These are phyloP conservation scores for Pelomyxa schiedti DNA, from an alignment of 78 protist species.

Conservation along the genomic window DNA sequence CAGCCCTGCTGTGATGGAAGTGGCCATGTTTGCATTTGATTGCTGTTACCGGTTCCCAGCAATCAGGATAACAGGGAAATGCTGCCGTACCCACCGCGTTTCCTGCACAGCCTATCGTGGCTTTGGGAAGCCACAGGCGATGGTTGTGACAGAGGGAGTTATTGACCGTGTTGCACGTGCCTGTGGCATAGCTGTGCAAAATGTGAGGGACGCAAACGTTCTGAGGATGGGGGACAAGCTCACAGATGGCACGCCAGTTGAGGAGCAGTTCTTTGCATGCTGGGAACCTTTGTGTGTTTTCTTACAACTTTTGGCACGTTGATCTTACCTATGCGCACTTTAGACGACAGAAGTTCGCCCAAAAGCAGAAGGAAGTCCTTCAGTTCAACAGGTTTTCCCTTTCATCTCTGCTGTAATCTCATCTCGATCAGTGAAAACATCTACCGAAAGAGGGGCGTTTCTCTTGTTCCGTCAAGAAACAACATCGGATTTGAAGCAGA, in stretches of 20 bases:
- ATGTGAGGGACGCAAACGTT: background rate
- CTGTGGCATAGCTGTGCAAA: background rate
- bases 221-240: background rate
- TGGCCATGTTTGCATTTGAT: slow-evolving; percentile 70
- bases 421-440: slow-evolving; percentile 46
- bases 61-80: slow-evolving; percentile 39
- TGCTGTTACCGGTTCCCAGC: slow-evolving; percentile 71
- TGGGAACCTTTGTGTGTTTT: background rate
- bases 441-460: slow-evolving; percentile 82
- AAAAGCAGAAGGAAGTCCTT: slow-evolving; percentile 4
- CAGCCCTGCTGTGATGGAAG: slow-evolving; percentile 73
- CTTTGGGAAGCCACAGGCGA: slow-evolving; percentile 92
- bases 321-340: no score
- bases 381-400: slow-evolving; percentile 84
- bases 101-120: slow-evolving; percentile 80
- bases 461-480: slow-evolving; percentile 68
- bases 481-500: slow-evolving; percentile 78
- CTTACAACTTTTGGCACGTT: no score
- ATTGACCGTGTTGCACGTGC: slow-evolving; percentile 65
- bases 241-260: background rate
- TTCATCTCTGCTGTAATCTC: no score
- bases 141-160: slow-evolving; percentile 48
- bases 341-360: slow-evolving; percentile 5
- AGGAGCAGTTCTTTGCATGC: background rate
- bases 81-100: slow-evolving; percentile 66